Evolutionary conservation across 352 stramenopile species (phyloP), one percentile per base, ranked within the genome.

Genomic region (Phytophthora boehmeriae): DNA sequence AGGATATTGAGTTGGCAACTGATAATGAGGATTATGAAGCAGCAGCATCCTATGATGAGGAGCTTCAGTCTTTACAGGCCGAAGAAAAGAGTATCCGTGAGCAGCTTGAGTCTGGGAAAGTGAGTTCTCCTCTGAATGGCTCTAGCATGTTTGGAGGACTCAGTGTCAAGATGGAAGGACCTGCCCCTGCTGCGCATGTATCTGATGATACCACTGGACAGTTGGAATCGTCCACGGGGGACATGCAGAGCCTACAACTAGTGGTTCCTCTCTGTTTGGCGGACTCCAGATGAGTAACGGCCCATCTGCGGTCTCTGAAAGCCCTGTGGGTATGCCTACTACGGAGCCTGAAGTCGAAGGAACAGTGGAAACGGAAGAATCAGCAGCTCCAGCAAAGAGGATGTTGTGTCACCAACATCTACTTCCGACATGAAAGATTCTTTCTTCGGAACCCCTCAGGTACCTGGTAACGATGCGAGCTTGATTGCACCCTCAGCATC

Each of bases 11-110:
- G 25, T 44, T 82, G 10, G 82, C 78, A 11, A 90, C 80, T 14
- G 76, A 87, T 22, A 86, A 86, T 23, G 79, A 93, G 28, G 78
- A 92, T 34, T 90, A 89, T 43, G 80, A 90, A 17, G 73, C 71
- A 10, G 85, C 81, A 0, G 79, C 77, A 4, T 46, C 57, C 5
- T 76, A 91, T 22, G 77, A 92, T n/a, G 74, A 89, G 38, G 85
- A 94, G 27, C 44, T 91, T 13, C 54, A 83, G 35, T 68, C 71
- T n/a, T 63, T 88, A 36, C 79, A 71, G 20, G 81, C 66, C 13
- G 70, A 87, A 34, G 80, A 89, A 52, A 70, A 76, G 38, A 60
- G 57, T 10, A 63, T 83, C 27, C 47, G 82, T 25, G 48, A 60
- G n/a, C 60, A 75, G 16, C 56, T 77, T 17, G 50, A 16, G 20